A percentile compares a stretch with the other conserved stretches of the same genome.
These are phyloP conservation scores for Quillaja saponaria DNA, from an alignment of 306 rosid genomes.

Conservation along the genomic window DNA sequence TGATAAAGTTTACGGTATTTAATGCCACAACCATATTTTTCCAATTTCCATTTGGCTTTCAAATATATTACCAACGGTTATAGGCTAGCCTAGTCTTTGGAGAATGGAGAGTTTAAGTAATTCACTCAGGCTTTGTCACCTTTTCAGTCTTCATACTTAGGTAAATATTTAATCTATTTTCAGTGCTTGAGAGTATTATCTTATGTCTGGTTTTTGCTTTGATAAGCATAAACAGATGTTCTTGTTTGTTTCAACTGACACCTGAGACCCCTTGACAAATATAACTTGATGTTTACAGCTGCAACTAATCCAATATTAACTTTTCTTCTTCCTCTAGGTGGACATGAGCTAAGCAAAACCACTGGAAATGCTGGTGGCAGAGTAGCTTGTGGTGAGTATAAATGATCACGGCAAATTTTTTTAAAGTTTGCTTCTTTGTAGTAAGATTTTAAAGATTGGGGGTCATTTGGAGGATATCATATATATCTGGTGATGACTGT, in stretches of 20 bases:
- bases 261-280: too few relatives aligned
- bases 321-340: constrained; percentile 50
- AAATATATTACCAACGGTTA: neutral
- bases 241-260: too few relatives aligned
- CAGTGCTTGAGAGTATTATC: too few relatives aligned
- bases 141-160: too few relatives aligned
- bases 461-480: neutral
- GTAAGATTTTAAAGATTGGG: neutral
- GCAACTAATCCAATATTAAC: too few relatives aligned
- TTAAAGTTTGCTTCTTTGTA: neutral
- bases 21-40: neutral
- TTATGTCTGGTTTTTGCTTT: too few relatives aligned
- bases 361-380: constrained; percentile 99
- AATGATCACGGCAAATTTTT: neutral
- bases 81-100: neutral
- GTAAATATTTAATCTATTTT: too few relatives aligned
- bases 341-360: constrained; percentile 89
- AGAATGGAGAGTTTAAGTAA: too few relatives aligned
- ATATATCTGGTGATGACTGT: neutral
- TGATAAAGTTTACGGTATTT: neutral
- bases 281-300: too few relatives aligned
- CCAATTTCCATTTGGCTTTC: neutral
- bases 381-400: constrained; percentile 80
- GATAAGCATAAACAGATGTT: too few relatives aligned
- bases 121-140: neutral